Percentiles rank a stretch among this genome's conserved stretches.
Evolutionary conservation across 176 grass and related monocot genomes (phyloP).

Genomic region (Areca catechu): DNA sequence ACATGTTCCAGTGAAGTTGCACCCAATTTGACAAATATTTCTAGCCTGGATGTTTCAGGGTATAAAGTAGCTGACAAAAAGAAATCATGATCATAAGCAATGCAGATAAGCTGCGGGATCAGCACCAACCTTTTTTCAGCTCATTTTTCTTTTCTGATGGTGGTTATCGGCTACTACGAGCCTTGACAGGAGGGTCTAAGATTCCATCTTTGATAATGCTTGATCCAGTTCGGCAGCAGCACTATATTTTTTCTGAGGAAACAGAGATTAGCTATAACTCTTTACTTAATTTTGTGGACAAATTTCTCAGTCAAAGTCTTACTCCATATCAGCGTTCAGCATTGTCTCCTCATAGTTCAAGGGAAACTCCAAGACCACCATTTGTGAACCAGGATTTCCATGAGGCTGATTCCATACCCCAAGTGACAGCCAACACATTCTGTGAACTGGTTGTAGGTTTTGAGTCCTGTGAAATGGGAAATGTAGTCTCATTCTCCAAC

Average conservation of each 20-base stretch:
- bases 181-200: constrained; percentile 64
- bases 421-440: constrained; percentile 48
- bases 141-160: constrained; percentile 81
- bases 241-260: constrained; percentile 61
- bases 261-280: constrained; percentile 45
- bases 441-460: constrained; percentile 64
- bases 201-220: constrained; percentile 81
- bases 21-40: constrained; percentile 6
- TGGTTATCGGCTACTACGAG: constrained; percentile 54
- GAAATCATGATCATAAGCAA: constrained; percentile 19
- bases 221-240: constrained; percentile 56
- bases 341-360: constrained; percentile 28
- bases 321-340: constrained; percentile 41
- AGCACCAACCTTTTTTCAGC: constrained; percentile 38
- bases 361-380: constrained; percentile 70
- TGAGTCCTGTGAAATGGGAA: constrained; percentile 37
- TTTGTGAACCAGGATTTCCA: constrained; percentile 84
- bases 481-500: constrained; percentile 20
- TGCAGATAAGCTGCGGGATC: constrained; percentile 7
- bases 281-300: constrained; percentile 60
- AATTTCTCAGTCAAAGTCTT: constrained; percentile 65
- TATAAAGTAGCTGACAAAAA: constrained; percentile 8
- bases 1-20: constrained; percentile 25
- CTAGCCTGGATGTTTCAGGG: too few relatives aligned
- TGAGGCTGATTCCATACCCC: constrained; percentile 79